Percentiles rank a stretch among this genome's conserved stretches.
These are phyloP conservation scores for Globisporangium solare DNA, from an alignment of 352 stramenopile genomes.

Conservation along the genomic window DNA sequence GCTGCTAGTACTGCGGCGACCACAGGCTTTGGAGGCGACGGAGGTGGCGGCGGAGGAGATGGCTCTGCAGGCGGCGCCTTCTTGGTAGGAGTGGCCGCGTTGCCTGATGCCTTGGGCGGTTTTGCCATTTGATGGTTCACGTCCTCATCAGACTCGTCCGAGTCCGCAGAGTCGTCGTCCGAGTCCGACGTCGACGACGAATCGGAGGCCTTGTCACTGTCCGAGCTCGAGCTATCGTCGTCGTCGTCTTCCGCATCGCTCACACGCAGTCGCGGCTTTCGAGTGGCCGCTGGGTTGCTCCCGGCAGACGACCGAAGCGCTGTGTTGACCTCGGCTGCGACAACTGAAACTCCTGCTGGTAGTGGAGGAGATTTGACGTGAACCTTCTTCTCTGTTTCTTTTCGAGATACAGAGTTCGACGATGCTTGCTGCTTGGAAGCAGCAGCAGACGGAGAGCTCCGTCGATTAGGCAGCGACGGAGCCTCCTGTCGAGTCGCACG, in stretches of 20 bases:
- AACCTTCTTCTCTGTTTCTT: conserved; percentile 4
- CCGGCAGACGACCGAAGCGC: not conserved
- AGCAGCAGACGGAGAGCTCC: conserved; percentile 7
- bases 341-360: conserved; percentile 16
- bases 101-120: conserved; percentile 4
- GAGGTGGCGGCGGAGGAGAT: not conserved
- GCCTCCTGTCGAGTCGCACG: not conserved
- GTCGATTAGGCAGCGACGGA: not conserved
- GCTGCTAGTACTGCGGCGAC: not conserved
- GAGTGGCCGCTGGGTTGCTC: conserved; percentile 8
- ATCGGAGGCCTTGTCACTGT: conserved; percentile 32
- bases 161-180: conserved; percentile 21
- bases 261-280: conserved; percentile 29
- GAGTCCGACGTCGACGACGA: conserved; percentile 40
- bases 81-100: conserved; percentile 1
- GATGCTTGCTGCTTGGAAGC: not conserved
- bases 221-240: conserved; percentile 56
- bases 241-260: conserved; percentile 17
- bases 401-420: not conserved
- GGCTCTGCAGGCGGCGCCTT: not conserved
- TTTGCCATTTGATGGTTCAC: not conserved
- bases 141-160: conserved; percentile 9
- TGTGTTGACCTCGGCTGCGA: not conserved
- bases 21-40: not conserved
- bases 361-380: conserved; percentile 23